Percentiles rank a stretch among this genome's conserved stretches.
Conservation (phyloP, 768 basidiomycete genomes). For the Lyophyllum decastes region DNA sequence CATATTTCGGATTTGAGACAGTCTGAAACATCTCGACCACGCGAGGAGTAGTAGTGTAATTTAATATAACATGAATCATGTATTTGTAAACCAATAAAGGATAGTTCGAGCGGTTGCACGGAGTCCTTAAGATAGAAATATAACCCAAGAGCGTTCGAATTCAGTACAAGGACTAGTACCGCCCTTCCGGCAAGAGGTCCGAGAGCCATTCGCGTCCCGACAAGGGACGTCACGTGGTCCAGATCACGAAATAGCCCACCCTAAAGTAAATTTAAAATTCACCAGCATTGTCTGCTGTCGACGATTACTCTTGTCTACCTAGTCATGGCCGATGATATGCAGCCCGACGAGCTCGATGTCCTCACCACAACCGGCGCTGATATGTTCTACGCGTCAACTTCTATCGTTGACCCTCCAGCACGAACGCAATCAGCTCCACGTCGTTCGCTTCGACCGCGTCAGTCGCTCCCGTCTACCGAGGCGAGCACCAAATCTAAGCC, state of each 20-base stretch:
- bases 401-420: background rate
- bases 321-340: background rate
- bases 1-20: no score
- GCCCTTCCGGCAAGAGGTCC: no score
- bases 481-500: background rate
- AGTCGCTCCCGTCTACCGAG: background rate
- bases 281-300: background rate
- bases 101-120: no score
- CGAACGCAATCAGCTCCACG: background rate
- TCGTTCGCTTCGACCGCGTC: slow-evolving; percentile 17
- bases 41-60: no score
- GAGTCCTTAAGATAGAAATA: no score
- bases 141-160: no score
- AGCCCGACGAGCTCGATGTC: slow-evolving; percentile 16
- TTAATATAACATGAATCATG: no score
- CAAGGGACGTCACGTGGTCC: background rate
- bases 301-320: background rate
- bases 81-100: no score
- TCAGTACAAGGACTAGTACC: no score
- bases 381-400: slow-evolving; percentile 6
- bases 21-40: no score
- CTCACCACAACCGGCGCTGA: background rate
- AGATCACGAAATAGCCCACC: background rate
- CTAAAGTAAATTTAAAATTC: background rate
- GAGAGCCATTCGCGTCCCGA: no score